A percentile compares a stretch with the other conserved stretches of the same genome.
Evolutionary conservation across 257 asterid genomes (phyloP).

Genomic region (Catharanthus roseus): DNA sequence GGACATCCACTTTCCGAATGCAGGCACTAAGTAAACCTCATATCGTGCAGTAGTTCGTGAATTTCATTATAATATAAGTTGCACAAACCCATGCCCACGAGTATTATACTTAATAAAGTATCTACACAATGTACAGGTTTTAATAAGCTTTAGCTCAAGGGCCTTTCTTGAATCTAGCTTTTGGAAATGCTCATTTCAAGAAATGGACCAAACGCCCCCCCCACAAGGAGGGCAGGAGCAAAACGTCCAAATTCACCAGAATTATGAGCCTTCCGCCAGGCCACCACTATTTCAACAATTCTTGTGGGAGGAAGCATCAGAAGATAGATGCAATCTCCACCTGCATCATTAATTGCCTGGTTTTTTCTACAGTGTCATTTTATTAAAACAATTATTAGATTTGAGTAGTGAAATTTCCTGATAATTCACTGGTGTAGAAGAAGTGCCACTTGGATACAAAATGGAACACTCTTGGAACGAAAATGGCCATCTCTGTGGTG

Average conservation of each 20-base stretch:
- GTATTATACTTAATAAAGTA: slow-evolving; percentile 2
- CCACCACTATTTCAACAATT: neutral
- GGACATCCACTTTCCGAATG: no score
- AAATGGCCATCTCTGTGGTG: slow-evolving; percentile 14
- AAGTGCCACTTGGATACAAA: neutral
- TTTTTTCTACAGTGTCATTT: neutral
- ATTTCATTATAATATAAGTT: no score
- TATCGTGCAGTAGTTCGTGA: no score
- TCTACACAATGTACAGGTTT: neutral
- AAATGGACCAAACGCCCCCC: neutral
- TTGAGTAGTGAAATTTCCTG: slow-evolving; percentile 8
- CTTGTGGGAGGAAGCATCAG: slow-evolving; percentile 2
- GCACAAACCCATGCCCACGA: no score
- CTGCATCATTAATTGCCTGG: slow-evolving; percentile 5
- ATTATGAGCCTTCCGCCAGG: neutral
- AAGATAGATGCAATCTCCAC: neutral
- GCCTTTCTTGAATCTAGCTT: neutral
- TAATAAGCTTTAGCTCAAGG: neutral
- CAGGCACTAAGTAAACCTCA: no score
- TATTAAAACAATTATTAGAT: neutral
- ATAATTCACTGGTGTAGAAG: neutral
- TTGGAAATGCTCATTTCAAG: neutral
- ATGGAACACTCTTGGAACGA: slow-evolving; percentile 6
- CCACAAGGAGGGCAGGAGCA: neutral
- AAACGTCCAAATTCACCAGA: neutral